Base-by-base conservation (phyloP, 139 green algal genomes). In the Chlorella sp. region DNA sequence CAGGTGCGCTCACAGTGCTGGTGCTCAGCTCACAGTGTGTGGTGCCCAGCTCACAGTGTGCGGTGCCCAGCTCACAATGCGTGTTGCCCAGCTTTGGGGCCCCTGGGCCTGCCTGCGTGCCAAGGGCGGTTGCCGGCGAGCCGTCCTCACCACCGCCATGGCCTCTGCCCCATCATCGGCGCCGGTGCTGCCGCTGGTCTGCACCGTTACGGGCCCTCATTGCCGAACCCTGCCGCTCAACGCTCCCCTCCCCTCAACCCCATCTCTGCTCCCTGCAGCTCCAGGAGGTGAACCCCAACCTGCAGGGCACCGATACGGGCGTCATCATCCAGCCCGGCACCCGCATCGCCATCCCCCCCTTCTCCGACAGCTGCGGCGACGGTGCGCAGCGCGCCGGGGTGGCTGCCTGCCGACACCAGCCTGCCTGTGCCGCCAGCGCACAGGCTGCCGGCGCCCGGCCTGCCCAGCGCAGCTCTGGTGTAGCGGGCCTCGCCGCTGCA, bases 311-410 rank as follows among this genome's bases (percentile, higher is more conserved):
- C 51, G 77, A 83, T 41, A 76, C 79, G 8, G 40, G 43, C 60
- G 30, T 40, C 0, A 32, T 86, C 34, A 60, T 89, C 48, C 84
- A 88, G 65, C 77, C 77, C 13, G 77, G 77, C 38, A 64, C 73
- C 60, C 60, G 67, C 34, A 76, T 89, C 51, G 83, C 86, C 34
- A 83, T 89, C 40, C 79, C 79, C 36, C 85, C 85, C 38, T 89
- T 86, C 54, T 56, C 69, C 32, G 56, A 41, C 3, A 30, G 20
- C 68, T 89, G 85, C 68, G 85, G 85, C n/a, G 69, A 51, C 38
- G 85, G 79, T 83, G 77, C 24, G 77, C 32, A 1, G 36, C 26
- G 1, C 3, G 22, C 40, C 40, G 32, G 36, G 26, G 19, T 36
- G 38, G 54, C 38, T 54, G 34, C 20, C 1, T 1, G 60, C 2